phyloP scores from a whole-genome alignment of 78 protist species.

The Dictyostelium intermedium region DNA sequence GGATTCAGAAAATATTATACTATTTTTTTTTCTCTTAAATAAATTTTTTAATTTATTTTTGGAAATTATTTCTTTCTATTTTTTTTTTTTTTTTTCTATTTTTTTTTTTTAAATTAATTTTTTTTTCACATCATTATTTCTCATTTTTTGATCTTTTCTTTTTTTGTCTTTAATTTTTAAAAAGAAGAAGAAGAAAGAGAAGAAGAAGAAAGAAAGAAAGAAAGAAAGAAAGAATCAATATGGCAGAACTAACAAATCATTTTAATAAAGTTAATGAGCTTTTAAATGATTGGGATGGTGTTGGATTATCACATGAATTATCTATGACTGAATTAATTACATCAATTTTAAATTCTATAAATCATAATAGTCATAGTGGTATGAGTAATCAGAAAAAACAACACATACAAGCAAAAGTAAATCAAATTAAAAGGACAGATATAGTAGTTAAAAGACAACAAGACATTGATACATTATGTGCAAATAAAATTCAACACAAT shows the following conservation, averaged over 20 bases:
- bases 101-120: background rate
- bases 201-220: background rate
- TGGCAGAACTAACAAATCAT: slow-evolving; percentile 13
- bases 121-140: background rate
- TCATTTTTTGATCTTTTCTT: background rate
- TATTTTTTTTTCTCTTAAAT: no score
- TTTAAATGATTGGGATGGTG: slow-evolving; percentile 29
- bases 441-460: background rate
- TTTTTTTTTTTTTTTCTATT: background rate
- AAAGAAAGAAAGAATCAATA: background rate
- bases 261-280: slow-evolving; percentile 17
- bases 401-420: background rate
- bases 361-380: background rate
- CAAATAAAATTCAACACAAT: slow-evolving; percentile 23
- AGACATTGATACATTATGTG: background rate
- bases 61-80: background rate
- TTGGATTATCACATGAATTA: background rate
- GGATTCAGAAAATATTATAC: no score
- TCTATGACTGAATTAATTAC: slow-evolving; percentile 29
- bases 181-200: background rate
- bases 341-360: background rate
- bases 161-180: no score
- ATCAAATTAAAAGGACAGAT: slow-evolving; percentile 24
- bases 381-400: background rate
- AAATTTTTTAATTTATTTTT: background rate